Evolutionary conservation across 352 stramenopile genomes (phyloP), one percentile per base, ranked within the genome.

Genomic region (Phytophthora cactorum): DNA sequence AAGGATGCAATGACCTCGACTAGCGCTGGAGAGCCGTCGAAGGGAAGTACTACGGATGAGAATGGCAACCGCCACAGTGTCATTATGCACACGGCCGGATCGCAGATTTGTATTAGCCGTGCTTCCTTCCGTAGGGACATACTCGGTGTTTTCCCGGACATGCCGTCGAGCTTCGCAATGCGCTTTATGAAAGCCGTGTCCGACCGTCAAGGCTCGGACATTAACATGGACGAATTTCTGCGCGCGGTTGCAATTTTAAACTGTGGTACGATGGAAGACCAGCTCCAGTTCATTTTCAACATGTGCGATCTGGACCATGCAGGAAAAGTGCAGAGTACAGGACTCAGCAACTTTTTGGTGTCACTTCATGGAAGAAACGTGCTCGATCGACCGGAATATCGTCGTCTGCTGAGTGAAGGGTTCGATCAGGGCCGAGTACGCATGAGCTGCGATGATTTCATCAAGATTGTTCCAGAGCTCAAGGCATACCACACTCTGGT

Each of bases 211-310:
- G 82, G 85, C 17, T 80, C 85, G 0, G 89, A 96, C 62, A 93
- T 96, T 65, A 93, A 92, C 44, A 94, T 96, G 87, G 89, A 96
- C 57, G 89, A 96, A 60, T 95, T 96, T 49, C 52, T 96, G 15
- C 87, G 86, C 12, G 83, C 87, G 1, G 77, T 95, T 15, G 89
- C 87, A 8, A 92, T 96, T 51, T 66, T 95, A 52, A 72, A 79
- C 17, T 87, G 85, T 34, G 89, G 89, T 3, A 88, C 81, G 1
- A 74, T 92, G 43, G 84, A 91, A 1, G 89, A 96, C 67, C 80
- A 90, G 43, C 76, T 95, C 38, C 72, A 79, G 9, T 95, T 95
- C 29, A 84, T 89, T 39, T 96, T 93, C 70, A 84, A 93, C 63
- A 96, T 96, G 88, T 96, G 88, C 66, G 88, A 96, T 70, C 69